phyloP scores from a whole-genome alignment of 441 rosid genomes.

The Lepidium campestre region DNA sequence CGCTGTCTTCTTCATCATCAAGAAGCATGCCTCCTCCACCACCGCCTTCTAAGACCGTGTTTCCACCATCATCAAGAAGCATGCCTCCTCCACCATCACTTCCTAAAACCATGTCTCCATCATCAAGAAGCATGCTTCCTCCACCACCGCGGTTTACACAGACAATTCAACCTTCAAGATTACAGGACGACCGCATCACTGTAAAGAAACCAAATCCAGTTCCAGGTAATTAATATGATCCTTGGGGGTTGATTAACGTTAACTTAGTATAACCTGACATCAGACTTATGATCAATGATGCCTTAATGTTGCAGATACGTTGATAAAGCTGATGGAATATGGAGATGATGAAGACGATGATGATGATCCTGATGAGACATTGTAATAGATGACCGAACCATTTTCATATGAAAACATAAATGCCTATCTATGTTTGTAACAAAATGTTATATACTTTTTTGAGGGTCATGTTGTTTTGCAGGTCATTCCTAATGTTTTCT shows the following conservation, averaged over 20 bases:
- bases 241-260: neutral
- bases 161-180: conserved; percentile 21
- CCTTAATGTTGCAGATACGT: conserved; percentile 56
- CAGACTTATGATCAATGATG: neutral
- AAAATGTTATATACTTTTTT: too few species aligned
- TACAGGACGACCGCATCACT: conserved; percentile 21
- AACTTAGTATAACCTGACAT: neutral
- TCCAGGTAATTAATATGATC: conserved; percentile 37
- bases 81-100: conserved; percentile 25
- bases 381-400: neutral
- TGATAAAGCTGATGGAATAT: conserved; percentile 82
- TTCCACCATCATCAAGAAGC: neutral
- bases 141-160: conserved; percentile 51
- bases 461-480: neutral
- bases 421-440: conserved; percentile 6
- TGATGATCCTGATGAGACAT: conserved; percentile 50
- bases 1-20: neutral
- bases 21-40: conserved; percentile 12
- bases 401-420: neutral
- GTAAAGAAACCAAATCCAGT: conserved; percentile 34
- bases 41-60: conserved; percentile 27
- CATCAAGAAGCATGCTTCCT: conserved; percentile 34
- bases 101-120: conserved; percentile 24
- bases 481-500: neutral
- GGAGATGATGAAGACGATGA: conserved; percentile 92